Conservation (phyloP, 169 alveolate genomes). For the Eimeria tenella region DNA sequence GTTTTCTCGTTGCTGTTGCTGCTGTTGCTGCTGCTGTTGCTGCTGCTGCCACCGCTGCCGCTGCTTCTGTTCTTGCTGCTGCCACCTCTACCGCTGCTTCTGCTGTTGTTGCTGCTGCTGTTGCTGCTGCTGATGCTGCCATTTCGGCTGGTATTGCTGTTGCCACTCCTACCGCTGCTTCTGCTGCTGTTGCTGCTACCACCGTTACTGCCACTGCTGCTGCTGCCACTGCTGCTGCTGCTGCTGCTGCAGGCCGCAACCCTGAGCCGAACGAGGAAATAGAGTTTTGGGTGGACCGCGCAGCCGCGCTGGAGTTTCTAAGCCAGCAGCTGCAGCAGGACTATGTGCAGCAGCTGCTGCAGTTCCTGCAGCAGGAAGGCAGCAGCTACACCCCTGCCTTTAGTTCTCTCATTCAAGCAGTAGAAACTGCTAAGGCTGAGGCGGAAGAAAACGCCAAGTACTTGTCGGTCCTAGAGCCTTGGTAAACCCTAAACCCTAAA, state of each 20-base stretch:
- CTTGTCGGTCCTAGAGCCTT: conserved; percentile 88
- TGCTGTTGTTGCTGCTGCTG: not conserved
- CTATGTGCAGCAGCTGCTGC: conserved; percentile 84
- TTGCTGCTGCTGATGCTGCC: conserved; percentile 30
- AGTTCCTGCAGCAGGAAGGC: conserved; percentile 93
- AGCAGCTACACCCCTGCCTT: conserved; percentile 95
- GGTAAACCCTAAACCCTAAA: conserved; percentile 1
- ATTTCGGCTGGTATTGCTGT: not conserved
- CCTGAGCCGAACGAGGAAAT: conserved; percentile 96
- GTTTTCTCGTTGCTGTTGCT: not conserved
- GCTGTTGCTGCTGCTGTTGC: conserved; percentile 15
- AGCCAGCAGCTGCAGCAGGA: conserved; percentile 92
- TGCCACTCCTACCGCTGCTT: not conserved
- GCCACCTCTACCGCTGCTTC: not conserved
- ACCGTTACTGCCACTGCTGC: not conserved
- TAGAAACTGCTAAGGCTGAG: conserved; percentile 93
- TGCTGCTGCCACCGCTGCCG: not conserved
- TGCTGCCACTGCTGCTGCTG: conserved; percentile 15
- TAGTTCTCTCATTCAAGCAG: conserved; percentile 92
- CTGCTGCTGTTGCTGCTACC: not conserved
- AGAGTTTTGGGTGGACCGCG: conserved; percentile 94
- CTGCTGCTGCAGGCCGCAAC: conserved; percentile 76
- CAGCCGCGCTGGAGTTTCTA: conserved; percentile 92
- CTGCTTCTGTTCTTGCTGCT: not conserved
- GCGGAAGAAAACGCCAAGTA: conserved; percentile 94